phyloP scores from a whole-genome alignment of 1,284 basidiomycete genomes.

The Microstroma glucosiphilum region DNA sequence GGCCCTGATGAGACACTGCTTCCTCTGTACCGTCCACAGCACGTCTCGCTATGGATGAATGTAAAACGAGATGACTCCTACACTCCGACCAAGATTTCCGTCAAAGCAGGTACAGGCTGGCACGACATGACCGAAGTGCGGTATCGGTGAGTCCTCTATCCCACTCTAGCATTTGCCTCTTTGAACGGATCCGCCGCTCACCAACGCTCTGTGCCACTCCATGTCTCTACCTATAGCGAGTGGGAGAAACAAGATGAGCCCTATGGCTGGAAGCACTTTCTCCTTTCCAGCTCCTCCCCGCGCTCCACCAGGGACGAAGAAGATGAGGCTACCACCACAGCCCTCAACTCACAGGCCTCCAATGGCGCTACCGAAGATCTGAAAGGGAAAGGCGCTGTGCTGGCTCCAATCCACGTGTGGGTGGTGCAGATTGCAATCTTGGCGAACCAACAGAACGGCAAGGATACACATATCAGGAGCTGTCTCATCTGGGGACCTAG shows the following conservation, averaged over 20 bases:
- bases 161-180: no score
- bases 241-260: constrained; percentile 73
- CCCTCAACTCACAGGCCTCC: no score
- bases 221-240: constrained; percentile 23
- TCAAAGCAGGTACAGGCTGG: constrained; percentile 84
- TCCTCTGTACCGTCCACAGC: constrained; percentile 56
- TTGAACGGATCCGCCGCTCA: no score
- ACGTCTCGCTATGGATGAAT: constrained; percentile 82
- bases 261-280: constrained; percentile 89
- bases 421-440: constrained; percentile 83
- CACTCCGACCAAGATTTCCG: constrained; percentile 81
- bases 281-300: constrained; percentile 58
- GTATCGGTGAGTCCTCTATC: constrained; percentile 28
- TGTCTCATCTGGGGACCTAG: constrained; percentile 73
- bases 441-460: constrained; percentile 94
- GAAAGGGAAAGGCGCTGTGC: not conserved
- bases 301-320: constrained; percentile 4
- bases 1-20: not conserved
- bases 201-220: no score
- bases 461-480: constrained; percentile 94
- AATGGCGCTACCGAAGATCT: no score
- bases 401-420: constrained; percentile 69
- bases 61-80: constrained; percentile 90
- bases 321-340: no score
- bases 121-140: constrained; percentile 79